A percentile compares a stretch with the other conserved stretches of the same genome.
phyloP scores from a whole-genome alignment of 371 early-diverging fungal genomes.

The Apophysomyces sp. region DNA sequence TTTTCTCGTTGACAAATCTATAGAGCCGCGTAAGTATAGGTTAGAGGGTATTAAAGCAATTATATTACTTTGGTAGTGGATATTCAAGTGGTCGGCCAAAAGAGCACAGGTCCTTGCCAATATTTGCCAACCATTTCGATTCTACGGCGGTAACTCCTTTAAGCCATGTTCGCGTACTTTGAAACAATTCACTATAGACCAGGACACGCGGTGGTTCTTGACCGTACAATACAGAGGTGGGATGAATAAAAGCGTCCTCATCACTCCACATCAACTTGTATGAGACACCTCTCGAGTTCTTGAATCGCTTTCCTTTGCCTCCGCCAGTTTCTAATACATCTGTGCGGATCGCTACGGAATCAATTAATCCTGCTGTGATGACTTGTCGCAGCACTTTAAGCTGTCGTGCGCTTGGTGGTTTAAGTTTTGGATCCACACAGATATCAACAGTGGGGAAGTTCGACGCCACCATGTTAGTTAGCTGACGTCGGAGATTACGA shows the following conservation, averaged over 20 bases:
- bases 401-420: slow-evolving; percentile 74
- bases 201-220: slow-evolving; percentile 79
- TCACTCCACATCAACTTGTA: slow-evolving; percentile 85
- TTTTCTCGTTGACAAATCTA: slow-evolving; percentile 41
- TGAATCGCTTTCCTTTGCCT: slow-evolving; percentile 38
- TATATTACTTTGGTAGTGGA: slow-evolving; percentile 60
- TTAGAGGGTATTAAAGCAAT: too few species aligned
- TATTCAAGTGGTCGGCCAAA: slow-evolving; percentile 67
- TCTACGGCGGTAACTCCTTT: slow-evolving; percentile 82
- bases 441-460: slow-evolving; percentile 63
- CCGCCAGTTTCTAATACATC: slow-evolving; percentile 67
- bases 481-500: slow-evolving; percentile 82
- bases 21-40: not conserved
- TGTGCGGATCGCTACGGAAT: slow-evolving; percentile 84
- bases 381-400: slow-evolving; percentile 80
- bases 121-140: slow-evolving; percentile 75
- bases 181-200: slow-evolving; percentile 68
- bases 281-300: slow-evolving; percentile 52
- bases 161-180: slow-evolving; percentile 61
- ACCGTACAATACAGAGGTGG: slow-evolving; percentile 63
- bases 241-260: slow-evolving; percentile 77
- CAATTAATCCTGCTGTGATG: slow-evolving; percentile 85
- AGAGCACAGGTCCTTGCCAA: slow-evolving; percentile 65
- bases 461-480: slow-evolving; percentile 75
- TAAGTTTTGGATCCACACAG: slow-evolving; percentile 60